Conservation (phyloP, 108 stramenopile species). For the Skeletonema costatum region DNA sequence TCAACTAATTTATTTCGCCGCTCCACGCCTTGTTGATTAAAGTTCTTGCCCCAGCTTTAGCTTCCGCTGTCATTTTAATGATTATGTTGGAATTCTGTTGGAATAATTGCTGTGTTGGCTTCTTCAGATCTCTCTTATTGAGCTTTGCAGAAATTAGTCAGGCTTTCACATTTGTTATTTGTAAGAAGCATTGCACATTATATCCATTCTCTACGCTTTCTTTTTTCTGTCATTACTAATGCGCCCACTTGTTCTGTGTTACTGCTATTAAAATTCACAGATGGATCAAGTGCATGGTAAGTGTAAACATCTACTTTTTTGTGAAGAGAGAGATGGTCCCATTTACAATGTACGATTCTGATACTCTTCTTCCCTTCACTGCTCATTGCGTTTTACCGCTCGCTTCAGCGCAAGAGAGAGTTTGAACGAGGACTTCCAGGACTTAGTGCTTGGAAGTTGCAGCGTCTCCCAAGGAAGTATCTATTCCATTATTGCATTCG, state of each 20-base stretch:
- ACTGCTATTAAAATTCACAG: not conserved
- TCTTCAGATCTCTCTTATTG: not conserved
- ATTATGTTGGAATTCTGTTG: not conserved
- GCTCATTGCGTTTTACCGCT: not conserved
- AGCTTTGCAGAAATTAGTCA: not conserved
- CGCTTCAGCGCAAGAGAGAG: not conserved
- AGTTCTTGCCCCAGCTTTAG: not conserved
- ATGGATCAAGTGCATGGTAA: not conserved
- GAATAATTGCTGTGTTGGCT: not conserved
- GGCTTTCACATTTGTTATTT: constrained; percentile 1
- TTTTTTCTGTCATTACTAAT: not conserved
- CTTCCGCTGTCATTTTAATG: not conserved
- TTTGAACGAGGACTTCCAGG: not conserved
- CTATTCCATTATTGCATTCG: not conserved
- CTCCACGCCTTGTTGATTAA: not conserved
- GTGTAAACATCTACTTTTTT: not conserved
- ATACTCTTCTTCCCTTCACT: not conserved
- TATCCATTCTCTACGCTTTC: not conserved
- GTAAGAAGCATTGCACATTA: not conserved
- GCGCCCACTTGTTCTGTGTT: not conserved
- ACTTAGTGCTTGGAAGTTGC: constrained; percentile 1
- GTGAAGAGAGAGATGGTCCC: not conserved
- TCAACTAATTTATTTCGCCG: not conserved
- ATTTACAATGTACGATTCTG: not conserved
- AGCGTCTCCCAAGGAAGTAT: not conserved